A percentile compares a stretch with the other conserved stretches of the same genome.
These are phyloP conservation scores for Pichia thaimueangensis DNA, from an alignment of 805 yeast species.

Conservation along the genomic window DNA sequence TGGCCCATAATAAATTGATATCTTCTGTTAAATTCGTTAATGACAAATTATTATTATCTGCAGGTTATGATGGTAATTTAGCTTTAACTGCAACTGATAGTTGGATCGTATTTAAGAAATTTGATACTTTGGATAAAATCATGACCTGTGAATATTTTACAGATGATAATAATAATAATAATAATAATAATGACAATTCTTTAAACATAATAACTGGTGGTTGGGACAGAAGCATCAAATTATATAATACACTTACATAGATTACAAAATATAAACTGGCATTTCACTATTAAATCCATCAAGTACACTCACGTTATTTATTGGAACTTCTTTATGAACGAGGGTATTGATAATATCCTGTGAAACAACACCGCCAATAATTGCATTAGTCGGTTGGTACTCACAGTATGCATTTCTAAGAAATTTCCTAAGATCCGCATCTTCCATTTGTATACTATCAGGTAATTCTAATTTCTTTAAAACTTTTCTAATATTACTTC, in stretches of 20 bases:
- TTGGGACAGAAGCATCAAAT: slow-evolving; percentile 76
- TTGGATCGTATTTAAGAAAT: slow-evolving; percentile 52
- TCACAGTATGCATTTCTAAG: slow-evolving; percentile 52
- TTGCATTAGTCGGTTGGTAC: slow-evolving; percentile 77
- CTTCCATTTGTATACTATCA: slow-evolving; percentile 30
- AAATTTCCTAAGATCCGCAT: slow-evolving; percentile 34
- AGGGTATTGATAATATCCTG: slow-evolving; percentile 85
- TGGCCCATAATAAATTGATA: slow-evolving; percentile 70
- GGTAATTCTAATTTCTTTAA: slow-evolving; percentile 42
- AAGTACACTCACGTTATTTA: slow-evolving; percentile 71
- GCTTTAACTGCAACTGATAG: slow-evolving; percentile 61
- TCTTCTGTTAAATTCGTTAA: slow-evolving; percentile 54
- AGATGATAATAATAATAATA: slow-evolving; percentile 25
- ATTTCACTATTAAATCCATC: slow-evolving; percentile 68
- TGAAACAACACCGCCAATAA: slow-evolving; percentile 82
- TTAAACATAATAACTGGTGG: slow-evolving; percentile 54
- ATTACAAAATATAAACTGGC: slow-evolving; percentile 54
- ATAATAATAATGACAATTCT: slow-evolving; percentile 27
- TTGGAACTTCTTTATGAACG: slow-evolving; percentile 69
- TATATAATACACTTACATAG: slow-evolving; percentile 24
- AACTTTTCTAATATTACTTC: slow-evolving; percentile 23
- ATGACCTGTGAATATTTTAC: slow-evolving; percentile 57
- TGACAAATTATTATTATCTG: slow-evolving; percentile 44
- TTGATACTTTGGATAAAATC: slow-evolving; percentile 61
- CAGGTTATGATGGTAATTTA: slow-evolving; percentile 67